Conservation (phyloP, 257 asterid genomes). For the Lavandula angustifolia region DNA sequence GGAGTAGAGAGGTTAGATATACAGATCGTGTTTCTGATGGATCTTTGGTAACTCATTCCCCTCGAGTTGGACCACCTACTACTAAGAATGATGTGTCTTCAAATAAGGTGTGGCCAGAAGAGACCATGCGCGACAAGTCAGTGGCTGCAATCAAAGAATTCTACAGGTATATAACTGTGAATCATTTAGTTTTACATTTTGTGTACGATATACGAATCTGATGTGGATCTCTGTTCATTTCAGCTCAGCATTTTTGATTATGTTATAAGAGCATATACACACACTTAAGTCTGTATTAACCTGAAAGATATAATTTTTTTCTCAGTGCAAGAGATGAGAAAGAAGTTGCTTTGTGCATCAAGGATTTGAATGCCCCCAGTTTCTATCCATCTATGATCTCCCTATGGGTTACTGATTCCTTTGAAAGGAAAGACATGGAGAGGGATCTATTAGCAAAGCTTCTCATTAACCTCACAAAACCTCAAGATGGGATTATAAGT, state of each 20-base stretch:
- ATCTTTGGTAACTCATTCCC: conserved; percentile 39
- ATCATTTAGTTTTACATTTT: conserved; percentile 9
- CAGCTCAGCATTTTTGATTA: neutral
- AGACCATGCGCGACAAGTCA: conserved; percentile 60
- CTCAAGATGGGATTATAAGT: conserved; percentile 51
- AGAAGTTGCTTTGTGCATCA: conserved; percentile 80
- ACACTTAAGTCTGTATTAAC: conserved; percentile 5
- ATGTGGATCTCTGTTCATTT: conserved; percentile 6
- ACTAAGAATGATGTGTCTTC: conserved; percentile 43
- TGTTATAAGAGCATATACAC: neutral
- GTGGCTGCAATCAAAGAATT: conserved; percentile 76
- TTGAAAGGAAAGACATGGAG: conserved; percentile 86
- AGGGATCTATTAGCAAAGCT: conserved; percentile 80
- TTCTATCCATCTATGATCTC: conserved; percentile 83
- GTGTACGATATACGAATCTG: neutral
- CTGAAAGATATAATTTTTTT: conserved; percentile 20
- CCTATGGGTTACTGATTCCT: conserved; percentile 82
- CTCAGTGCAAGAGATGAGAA: conserved; percentile 81
- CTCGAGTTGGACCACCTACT: conserved; percentile 44
- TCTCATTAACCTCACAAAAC: conserved; percentile 60
- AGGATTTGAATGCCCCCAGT: conserved; percentile 71
- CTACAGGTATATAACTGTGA: conserved; percentile 66
- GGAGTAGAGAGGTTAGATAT: conserved; percentile 42
- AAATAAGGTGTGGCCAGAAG: conserved; percentile 58
- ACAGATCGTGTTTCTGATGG: conserved; percentile 40